These are phyloP conservation scores for Jaltomata sinuosa DNA, from an alignment of 257 asterid genomes.

Conservation along the genomic window DNA sequence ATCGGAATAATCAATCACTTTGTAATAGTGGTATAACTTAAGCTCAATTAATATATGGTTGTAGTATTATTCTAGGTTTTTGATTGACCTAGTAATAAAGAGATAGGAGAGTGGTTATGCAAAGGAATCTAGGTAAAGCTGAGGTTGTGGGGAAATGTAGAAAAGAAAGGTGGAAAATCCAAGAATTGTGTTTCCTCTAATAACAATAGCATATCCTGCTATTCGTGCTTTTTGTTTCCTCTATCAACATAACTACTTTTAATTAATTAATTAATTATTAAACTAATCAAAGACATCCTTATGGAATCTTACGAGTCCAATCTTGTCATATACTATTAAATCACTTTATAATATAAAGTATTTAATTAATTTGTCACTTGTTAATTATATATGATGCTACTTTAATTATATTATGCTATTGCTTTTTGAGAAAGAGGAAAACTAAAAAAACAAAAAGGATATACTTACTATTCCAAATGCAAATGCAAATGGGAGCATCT, in stretches of 20 bases:
- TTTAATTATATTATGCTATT: slow-evolving; percentile 7
- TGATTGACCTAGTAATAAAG: not conserved
- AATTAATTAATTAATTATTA: slow-evolving; percentile 9
- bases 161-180: slow-evolving; percentile 38
- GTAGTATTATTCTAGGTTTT: not conserved
- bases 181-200: slow-evolving; percentile 45
- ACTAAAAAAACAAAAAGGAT: slow-evolving; percentile 28
- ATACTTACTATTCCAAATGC: slow-evolving; percentile 14
- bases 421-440: slow-evolving; percentile 11
- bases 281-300: slow-evolving; percentile 8
- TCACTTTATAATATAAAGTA: not conserved
- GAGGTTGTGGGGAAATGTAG: slow-evolving; percentile 10
- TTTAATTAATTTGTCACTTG: not conserved
- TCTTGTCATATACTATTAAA: slow-evolving; percentile 4
- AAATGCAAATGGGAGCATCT: slow-evolving; percentile 42
- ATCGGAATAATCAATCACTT: no score
- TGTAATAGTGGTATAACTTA: no score
- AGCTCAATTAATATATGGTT: not conserved
- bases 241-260: slow-evolving; percentile 2
- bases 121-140: not conserved
- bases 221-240: slow-evolving; percentile 6
- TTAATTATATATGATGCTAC: not conserved
- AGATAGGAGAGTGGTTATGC: not conserved
- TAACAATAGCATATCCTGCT: slow-evolving; percentile 19
- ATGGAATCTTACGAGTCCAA: slow-evolving; percentile 38